Percentiles rank a stretch among this genome's conserved stretches.
Evolutionary conservation across 2,329 filamentous ascomycete genomes (phyloP).

Genomic region (Leptographium lundbergii): DNA sequence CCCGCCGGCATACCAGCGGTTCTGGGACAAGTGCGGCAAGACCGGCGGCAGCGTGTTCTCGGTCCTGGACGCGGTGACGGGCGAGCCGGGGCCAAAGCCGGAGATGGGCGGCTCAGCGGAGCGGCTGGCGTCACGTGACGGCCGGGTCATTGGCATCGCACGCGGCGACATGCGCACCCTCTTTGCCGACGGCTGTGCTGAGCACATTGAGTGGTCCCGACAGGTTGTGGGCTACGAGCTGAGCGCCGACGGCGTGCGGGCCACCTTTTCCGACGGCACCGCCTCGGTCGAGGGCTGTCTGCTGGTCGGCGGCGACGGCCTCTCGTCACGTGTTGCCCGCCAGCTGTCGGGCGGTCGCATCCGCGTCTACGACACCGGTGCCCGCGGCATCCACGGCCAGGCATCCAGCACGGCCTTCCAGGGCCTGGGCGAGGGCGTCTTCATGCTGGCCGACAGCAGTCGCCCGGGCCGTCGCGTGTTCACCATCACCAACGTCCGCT

Average conservation of each 20-base stretch:
- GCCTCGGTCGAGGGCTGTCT: constrained; percentile 44
- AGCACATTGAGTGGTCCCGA: too few relatives aligned
- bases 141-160: too few relatives aligned
- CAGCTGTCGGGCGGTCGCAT: constrained; percentile 45
- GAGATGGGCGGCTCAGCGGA: not conserved
- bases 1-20: constrained; percentile 32
- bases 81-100: too few relatives aligned
- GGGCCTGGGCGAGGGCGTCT: constrained; percentile 50
- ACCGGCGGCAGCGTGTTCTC: constrained; percentile 26
- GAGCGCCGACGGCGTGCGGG: not conserved
- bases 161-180: too few relatives aligned
- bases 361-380: constrained; percentile 51
- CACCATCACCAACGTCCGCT: constrained; percentile 51
- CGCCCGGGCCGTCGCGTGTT: constrained; percentile 33
- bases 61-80: not conserved
- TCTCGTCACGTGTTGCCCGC: constrained; percentile 45
- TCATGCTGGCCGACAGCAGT: constrained; percentile 35
- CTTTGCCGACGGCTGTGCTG: too few relatives aligned
- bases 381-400: constrained; percentile 52
- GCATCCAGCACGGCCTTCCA: constrained; percentile 50
- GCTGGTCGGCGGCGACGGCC: constrained; percentile 49
- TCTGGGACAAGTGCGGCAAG: constrained; percentile 47
- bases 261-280: constrained; percentile 42
- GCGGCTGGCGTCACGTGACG: too few relatives aligned
- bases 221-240: too few relatives aligned